Conservation (phyloP, 1,284 basidiomycete genomes). For the Ganoderma leucocontextum region DNA sequence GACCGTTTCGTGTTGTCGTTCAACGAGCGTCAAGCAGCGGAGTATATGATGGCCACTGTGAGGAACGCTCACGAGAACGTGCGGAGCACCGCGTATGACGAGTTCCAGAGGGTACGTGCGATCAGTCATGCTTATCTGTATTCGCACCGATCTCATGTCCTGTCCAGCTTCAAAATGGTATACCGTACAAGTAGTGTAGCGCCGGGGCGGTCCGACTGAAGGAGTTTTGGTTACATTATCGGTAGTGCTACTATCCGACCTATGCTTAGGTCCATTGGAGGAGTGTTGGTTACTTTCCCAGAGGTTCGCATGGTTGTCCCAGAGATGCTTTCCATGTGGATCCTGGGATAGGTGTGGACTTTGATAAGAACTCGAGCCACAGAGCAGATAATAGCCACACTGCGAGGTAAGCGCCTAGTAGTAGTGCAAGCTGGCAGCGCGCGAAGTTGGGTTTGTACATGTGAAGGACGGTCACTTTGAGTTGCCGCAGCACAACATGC, state of each 20-base stretch:
- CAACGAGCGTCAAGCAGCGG: slow-evolving; percentile 91
- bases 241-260: neutral
- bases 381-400: too few species aligned
- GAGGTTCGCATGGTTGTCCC: too few species aligned
- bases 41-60: slow-evolving; percentile 90
- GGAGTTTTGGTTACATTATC: neutral
- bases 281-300: too few species aligned
- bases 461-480: neutral
- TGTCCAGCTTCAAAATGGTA: slow-evolving; percentile 60
- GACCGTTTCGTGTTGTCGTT: slow-evolving; percentile 89
- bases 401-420: too few species aligned
- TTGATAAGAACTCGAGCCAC: too few species aligned
- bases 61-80: slow-evolving; percentile 96
- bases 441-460: neutral
- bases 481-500: slow-evolving; percentile 3
- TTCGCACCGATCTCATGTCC: neutral
- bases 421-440: neutral
- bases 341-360: too few species aligned
- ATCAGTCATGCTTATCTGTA: neutral
- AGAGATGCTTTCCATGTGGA: too few species aligned
- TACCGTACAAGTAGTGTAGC: slow-evolving; percentile 20
- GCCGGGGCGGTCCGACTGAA: neutral
- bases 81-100: slow-evolving; percentile 91
- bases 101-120: slow-evolving; percentile 81
- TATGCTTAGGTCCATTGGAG: neutral